Conservation (phyloP, 139 green algal genomes). For the Chlorella sp. region DNA sequence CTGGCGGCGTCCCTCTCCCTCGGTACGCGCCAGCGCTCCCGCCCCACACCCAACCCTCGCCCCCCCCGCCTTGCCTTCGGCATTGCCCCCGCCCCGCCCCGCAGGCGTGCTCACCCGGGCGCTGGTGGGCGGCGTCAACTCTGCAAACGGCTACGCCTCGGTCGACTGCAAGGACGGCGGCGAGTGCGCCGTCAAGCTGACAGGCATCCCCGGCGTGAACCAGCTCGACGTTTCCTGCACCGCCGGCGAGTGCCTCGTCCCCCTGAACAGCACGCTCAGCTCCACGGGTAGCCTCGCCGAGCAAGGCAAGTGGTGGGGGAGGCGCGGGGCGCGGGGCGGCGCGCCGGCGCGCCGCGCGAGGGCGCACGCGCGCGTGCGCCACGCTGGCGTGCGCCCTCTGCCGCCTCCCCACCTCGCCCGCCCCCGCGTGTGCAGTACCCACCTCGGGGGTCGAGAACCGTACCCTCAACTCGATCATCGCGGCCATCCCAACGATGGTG, state of each 20-base stretch:
- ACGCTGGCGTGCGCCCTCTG: background rate
- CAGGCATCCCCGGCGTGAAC: slow-evolving; percentile 20
- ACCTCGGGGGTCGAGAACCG: background rate
- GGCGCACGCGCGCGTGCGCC: background rate
- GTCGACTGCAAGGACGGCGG: slow-evolving; percentile 6
- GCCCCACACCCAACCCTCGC: background rate
- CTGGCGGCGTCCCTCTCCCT: background rate
- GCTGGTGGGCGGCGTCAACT: slow-evolving; percentile 5
- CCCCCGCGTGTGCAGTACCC: background rate
- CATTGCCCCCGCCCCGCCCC: background rate
- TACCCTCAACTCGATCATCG: slow-evolving; percentile 42
- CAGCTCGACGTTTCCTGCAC: slow-evolving; percentile 29
- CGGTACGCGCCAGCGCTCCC: background rate
- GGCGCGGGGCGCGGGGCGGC: background rate
- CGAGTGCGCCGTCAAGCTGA: slow-evolving; percentile 23
- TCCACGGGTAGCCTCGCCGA: too few species aligned
- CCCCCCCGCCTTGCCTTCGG: background rate
- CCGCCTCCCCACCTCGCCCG: background rate
- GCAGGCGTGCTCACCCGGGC: slow-evolving; percentile 21
- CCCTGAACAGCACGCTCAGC: background rate
- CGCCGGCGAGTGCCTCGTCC: slow-evolving; percentile 36
- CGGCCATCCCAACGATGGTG: slow-evolving; percentile 43
- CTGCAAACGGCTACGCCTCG: background rate
- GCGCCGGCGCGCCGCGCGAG: background rate
- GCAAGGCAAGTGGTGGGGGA: too few species aligned